These are phyloP conservation scores for Urochloa ruziziensis DNA, from an alignment of 176 grass and related monocot genomes.

Conservation along the genomic window DNA sequence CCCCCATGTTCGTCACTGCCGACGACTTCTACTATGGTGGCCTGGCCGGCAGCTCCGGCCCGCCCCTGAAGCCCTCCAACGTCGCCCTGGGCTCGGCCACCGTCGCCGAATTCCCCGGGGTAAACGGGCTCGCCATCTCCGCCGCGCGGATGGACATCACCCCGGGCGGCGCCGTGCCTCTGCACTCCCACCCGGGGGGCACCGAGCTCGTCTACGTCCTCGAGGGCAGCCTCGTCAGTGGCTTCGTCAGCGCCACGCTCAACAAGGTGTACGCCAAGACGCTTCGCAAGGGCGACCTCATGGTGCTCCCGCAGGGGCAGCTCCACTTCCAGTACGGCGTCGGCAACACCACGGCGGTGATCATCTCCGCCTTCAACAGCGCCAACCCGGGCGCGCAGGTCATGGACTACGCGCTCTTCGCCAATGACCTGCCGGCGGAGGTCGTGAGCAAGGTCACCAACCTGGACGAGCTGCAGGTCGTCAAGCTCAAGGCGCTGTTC, in stretches of 20 bases:
- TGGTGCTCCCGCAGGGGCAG: constrained; percentile 52
- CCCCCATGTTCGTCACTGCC: constrained; percentile 11
- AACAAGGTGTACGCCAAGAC: constrained; percentile 33
- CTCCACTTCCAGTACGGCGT: constrained; percentile 51
- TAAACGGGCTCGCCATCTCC: constrained; percentile 55
- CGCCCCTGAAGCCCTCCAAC: constrained; percentile 30
- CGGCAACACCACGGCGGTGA: constrained; percentile 24
- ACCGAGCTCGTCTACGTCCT: constrained; percentile 45
- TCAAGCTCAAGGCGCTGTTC: no score
- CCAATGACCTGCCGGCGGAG: constrained; percentile 36
- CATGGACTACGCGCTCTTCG: constrained; percentile 43
- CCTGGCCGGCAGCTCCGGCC: constrained; percentile 24
- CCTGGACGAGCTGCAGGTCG: constrained; percentile 7
- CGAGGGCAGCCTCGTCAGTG: constrained; percentile 24
- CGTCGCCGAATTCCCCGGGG: constrained; percentile 42
- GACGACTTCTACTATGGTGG: constrained; percentile 43
- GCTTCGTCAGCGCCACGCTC: constrained; percentile 28
- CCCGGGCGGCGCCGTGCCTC: constrained; percentile 31
- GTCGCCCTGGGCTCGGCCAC: constrained; percentile 36
- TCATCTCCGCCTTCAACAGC: constrained; percentile 40
- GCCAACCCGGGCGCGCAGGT: constrained; percentile 59
- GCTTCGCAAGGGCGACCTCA: constrained; percentile 37
- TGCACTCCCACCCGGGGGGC: constrained; percentile 48
- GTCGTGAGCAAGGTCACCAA: constrained; percentile 43
- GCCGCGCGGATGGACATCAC: constrained; percentile 47